Conservation (phyloP, 1,284 basidiomycete species). For the Spongispora temasekensis region DNA sequence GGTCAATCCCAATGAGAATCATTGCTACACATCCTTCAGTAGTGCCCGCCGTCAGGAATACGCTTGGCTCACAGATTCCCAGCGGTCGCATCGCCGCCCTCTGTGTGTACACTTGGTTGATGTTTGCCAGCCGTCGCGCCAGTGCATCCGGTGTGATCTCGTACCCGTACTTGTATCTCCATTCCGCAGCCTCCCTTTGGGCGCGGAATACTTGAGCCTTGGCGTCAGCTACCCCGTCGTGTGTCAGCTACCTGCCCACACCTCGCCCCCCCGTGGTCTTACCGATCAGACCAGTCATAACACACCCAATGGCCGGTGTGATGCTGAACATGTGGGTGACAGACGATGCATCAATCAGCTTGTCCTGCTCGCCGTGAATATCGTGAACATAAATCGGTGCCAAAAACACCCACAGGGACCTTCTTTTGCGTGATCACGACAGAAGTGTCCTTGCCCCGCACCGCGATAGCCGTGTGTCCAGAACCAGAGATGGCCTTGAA, state of each 20-base stretch:
- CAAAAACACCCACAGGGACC: slow-evolving; percentile 71
- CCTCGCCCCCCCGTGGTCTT: not conserved
- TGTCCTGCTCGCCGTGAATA: slow-evolving; percentile 66
- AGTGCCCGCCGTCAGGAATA: not conserved
- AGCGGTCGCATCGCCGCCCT: slow-evolving; percentile 96
- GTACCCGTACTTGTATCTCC: slow-evolving; percentile 97
- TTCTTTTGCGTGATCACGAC: slow-evolving; percentile 99
- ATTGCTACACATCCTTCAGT: slow-evolving; percentile 63
- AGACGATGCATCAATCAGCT: slow-evolving; percentile 93
- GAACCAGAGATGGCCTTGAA: slow-evolving; percentile 99
- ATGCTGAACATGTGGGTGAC: slow-evolving; percentile 97
- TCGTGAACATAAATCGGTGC: not conserved
- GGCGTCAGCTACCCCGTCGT: slow-evolving; percentile 76
- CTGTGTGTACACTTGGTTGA: slow-evolving; percentile 99
- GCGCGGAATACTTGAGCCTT: slow-evolving; percentile 89
- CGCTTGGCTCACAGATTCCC: slow-evolving; percentile 80
- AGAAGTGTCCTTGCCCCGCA: slow-evolving; percentile 91
- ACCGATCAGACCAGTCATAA: slow-evolving; percentile 97
- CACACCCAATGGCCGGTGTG: slow-evolving; percentile 95
- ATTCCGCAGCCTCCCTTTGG: slow-evolving; percentile 89
- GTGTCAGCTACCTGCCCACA: slow-evolving; percentile 9
- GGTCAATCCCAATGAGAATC: slow-evolving; percentile 94
- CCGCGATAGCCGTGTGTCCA: slow-evolving; percentile 91
- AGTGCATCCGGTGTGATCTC: slow-evolving; percentile 97
- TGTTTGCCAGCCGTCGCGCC: slow-evolving; percentile 93